Evolutionary conservation across 2,329 filamentous ascomycete genomes (phyloP).

Genomic region (Aspergillus ochraceus): DNA sequence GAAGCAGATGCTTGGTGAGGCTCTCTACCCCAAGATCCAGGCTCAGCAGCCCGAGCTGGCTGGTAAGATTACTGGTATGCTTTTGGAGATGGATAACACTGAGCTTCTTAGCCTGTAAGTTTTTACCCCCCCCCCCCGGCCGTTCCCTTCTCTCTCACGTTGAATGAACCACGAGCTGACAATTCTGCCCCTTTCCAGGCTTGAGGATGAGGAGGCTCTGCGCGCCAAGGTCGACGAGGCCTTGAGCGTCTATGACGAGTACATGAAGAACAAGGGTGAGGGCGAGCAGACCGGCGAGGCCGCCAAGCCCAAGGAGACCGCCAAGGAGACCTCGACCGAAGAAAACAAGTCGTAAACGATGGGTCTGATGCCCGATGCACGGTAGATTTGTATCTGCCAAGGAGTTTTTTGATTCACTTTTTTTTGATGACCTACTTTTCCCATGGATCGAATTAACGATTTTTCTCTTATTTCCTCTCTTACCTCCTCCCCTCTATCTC

Average conservation of each 20-base stretch:
- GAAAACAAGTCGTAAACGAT: constrained; percentile 42
- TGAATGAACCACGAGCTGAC: constrained; percentile 9
- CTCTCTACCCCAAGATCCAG: constrained; percentile 98
- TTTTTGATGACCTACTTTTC: constrained; percentile 36
- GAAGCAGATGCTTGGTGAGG: constrained; percentile 98
- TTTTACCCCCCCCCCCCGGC: background rate
- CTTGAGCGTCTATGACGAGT: constrained; percentile 96
- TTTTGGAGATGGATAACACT: constrained; percentile 96
- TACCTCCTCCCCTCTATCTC: constrained; percentile 10
- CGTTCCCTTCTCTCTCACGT: background rate
- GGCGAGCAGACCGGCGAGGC: constrained; percentile 43
- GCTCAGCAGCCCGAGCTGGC: constrained; percentile 91
- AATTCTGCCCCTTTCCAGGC: constrained; percentile 52
- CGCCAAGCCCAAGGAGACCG: constrained; percentile 45
- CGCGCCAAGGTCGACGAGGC: constrained; percentile 97
- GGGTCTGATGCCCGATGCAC: constrained; percentile 20
- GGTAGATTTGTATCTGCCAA: constrained; percentile 4
- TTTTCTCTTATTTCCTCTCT: constrained; percentile 18
- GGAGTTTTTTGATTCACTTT: constrained; percentile 29
- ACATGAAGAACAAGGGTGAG: constrained; percentile 79
- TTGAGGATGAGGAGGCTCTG: constrained; percentile 84
- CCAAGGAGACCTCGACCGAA: constrained; percentile 44
- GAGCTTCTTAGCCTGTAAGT: constrained; percentile 96
- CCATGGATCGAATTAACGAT: constrained; percentile 26
- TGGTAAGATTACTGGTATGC: constrained; percentile 99